Evolutionary conservation across 2,329 filamentous ascomycete species (phyloP).

Genomic region (Calonectria pseudoreteaudii): DNA sequence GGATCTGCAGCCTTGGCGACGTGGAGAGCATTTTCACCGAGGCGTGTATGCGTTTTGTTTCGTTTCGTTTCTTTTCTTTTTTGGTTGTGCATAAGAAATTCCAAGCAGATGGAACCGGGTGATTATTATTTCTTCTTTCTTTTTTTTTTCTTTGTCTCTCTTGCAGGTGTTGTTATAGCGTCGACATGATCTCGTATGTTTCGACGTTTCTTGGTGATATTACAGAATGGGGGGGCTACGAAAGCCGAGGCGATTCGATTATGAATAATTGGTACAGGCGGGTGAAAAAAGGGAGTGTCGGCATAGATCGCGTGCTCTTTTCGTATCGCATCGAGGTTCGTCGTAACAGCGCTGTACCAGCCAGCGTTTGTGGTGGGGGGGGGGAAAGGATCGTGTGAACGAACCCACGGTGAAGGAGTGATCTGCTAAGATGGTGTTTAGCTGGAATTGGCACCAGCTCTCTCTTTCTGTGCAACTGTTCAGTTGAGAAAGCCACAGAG

Average conservation of each 20-base stretch:
- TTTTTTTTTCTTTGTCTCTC: too few relatives aligned
- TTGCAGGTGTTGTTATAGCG: not conserved
- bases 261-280: not conserved
- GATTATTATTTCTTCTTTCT: not conserved
- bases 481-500: not conserved
- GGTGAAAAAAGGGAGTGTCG: not conserved
- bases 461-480: not conserved
- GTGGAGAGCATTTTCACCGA: conserved; percentile 69
- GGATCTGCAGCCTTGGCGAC: conserved; percentile 69
- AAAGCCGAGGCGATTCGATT: not conserved
- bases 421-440: not conserved
- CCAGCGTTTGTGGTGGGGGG: not conserved
- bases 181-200: not conserved
- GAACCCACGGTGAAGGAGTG: not conserved
- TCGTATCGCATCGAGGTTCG: not conserved
- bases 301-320: not conserved
- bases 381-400: not conserved
- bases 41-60: not conserved
- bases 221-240: too few relatives aligned
- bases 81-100: not conserved
- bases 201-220: not conserved
- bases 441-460: not conserved
- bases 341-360: not conserved
- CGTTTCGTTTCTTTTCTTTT: not conserved
- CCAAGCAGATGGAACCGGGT: not conserved